Evolutionary conservation across 23 red algal species (phyloP).

Genomic region (Gracilaria domingensis): DNA sequence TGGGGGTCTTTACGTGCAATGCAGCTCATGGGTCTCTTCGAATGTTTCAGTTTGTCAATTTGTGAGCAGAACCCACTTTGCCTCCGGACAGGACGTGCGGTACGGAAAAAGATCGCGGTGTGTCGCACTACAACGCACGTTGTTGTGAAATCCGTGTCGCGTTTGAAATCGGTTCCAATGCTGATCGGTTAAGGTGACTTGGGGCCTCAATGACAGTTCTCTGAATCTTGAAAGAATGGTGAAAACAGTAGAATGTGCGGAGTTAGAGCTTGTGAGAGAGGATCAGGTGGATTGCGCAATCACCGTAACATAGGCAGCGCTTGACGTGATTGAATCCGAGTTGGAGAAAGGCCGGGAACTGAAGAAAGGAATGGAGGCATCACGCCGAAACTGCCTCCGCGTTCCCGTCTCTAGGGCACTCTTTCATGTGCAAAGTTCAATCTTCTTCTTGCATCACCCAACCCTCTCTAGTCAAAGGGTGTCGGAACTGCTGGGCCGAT

Average conservation of each 20-base stretch:
- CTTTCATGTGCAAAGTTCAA: conserved; percentile 52
- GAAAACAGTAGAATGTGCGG: conserved; percentile 26
- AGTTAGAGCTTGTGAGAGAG: conserved; percentile 47
- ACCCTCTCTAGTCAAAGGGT: conserved; percentile 17
- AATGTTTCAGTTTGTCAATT: conserved; percentile 55
- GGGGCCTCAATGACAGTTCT: conserved; percentile 4
- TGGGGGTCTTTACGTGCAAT: conserved; percentile 48
- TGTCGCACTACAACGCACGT: conserved; percentile 24
- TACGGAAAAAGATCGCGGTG: conserved; percentile 29
- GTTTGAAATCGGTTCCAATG: conserved; percentile 37
- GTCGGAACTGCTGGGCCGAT: conserved; percentile 39
- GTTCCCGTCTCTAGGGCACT: conserved; percentile 51
- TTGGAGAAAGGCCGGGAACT: not conserved
- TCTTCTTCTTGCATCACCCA: conserved; percentile 57
- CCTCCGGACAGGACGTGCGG: conserved; percentile 42
- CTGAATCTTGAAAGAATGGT: conserved; percentile 18
- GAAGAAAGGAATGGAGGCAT: not conserved
- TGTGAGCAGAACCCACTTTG: conserved; percentile 23
- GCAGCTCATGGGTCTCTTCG: conserved; percentile 43
- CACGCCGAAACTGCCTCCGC: too few relatives aligned
- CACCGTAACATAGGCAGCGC: conserved; percentile 32
- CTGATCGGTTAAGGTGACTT: not conserved
- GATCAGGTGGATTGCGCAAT: conserved; percentile 43
- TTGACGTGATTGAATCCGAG: conserved; percentile 13
- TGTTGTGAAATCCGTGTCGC: not conserved